Evolutionary conservation across 352 stramenopile genomes (phyloP), one percentile per base, ranked within the genome.

Genomic region (Pythium dissimile): DNA sequence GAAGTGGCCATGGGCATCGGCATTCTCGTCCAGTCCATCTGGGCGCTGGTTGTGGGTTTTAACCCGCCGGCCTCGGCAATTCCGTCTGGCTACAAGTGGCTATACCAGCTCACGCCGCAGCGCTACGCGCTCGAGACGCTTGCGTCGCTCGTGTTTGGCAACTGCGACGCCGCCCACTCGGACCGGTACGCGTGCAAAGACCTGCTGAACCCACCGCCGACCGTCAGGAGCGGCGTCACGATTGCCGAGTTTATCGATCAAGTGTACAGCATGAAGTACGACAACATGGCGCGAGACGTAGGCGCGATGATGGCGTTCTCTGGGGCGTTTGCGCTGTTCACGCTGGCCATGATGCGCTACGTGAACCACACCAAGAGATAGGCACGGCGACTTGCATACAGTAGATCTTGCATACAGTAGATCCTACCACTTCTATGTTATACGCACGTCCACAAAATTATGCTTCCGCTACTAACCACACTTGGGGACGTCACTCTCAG

Each of bases 251-350:
- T 69, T 47, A 26, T 75, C 45, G 38, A 73, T 23, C 4, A 53
- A 5, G 39, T 59, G 30, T 79, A 65, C 32, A 16, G 62, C 18
- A 67, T 66, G 38, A 72, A 73, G 13, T 57, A 63, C 50, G 64
- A 67, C 34, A 52, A 74, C 8, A 42, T 75, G 16, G 72, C 60
- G 66, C 49, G 48, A 28, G 66, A 76, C 56, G 68, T 73, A n/a
- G 57, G 50, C 11, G 62, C 69, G 2, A 24, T 73, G 24, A 23
- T 79, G 23, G 67, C 30, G 8, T 66, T 69, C 42, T 72, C 71
- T 9, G 45, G 66, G 3, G 45, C 69, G 15, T 71, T 69, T 15
- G 58, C 64, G 13, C 16, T 73, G 11, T 37, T 71, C 4, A 49
- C 63, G 3, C 28, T 74, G 35, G 37, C 75, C n/a, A 66, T 54